phyloP scores from a whole-genome alignment of 1,284 basidiomycete genomes.

The Pseudozyma hubeiensis region DNA sequence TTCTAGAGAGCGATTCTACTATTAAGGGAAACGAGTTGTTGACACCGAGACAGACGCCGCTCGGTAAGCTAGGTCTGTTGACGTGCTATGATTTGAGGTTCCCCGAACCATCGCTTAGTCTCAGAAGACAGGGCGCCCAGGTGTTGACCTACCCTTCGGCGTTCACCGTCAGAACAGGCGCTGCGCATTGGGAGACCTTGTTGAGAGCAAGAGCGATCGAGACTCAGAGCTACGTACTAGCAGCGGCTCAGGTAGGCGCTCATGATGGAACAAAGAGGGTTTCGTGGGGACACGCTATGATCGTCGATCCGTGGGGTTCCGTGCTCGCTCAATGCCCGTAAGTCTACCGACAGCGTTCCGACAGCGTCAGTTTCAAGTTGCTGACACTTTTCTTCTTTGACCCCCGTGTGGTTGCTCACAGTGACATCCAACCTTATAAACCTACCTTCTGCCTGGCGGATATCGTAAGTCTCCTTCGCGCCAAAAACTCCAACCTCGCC shows the following conservation, averaged over 20 bases:
- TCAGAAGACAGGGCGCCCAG: constrained; percentile 70
- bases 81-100: constrained; percentile 74
- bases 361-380: too few species aligned
- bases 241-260: constrained; percentile 68
- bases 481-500: background rate
- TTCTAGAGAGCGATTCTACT: constrained; percentile 68
- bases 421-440: constrained; percentile 62
- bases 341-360: background rate
- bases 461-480: constrained; percentile 26
- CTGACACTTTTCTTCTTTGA: too few species aligned
- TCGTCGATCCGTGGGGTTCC: constrained; percentile 66
- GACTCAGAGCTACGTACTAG: constrained; percentile 69
- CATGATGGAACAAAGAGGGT: constrained; percentile 59
- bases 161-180: constrained; percentile 71
- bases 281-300: constrained; percentile 68
- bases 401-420: background rate
- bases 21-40: constrained; percentile 68
- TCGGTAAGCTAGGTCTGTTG: constrained; percentile 70
- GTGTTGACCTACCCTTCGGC: constrained; percentile 72
- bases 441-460: constrained; percentile 63
- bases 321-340: constrained; percentile 63
- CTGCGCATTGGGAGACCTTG: constrained; percentile 66
- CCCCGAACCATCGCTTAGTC: constrained; percentile 70
- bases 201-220: constrained; percentile 70
- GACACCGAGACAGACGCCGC: constrained; percentile 62